Base-by-base conservation (phyloP, 2,329 filamentous ascomycete species). In the Clonostachys chloroleuca region DNA sequence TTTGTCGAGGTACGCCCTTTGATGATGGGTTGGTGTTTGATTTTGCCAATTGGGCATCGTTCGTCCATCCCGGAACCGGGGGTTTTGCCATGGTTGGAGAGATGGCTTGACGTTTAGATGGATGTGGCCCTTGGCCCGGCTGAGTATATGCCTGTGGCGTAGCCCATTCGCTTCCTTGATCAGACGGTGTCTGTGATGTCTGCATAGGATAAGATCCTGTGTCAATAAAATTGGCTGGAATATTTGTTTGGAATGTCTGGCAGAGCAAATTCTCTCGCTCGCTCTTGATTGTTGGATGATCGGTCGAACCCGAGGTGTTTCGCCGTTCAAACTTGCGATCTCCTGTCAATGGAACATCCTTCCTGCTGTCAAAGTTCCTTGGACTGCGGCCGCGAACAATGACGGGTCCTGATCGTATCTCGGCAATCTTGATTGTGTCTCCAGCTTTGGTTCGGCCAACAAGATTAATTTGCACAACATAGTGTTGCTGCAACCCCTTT, bases 401-500 rank as follows among this genome's bases (percentile, higher is more conserved):
- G 48, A 97, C 90, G n/a, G 92, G 88, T 0, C 90, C 90, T 2
- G 91, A 96, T 55, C 87, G 86, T 13, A 95, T 86, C 64, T 96
- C 91, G 52, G 89, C 89, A 52, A 97, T 83, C 52, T 79, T 81
- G 47, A 86, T 74, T 20, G 84, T 81, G 12, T 87, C 90, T 1
- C 87, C 74, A 1, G 69, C 68, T 45, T 78, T 73, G n/a, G 89
- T 72, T 46, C 87, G 92, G 17, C 87, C 91, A 36, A 94, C 72
- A 10, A 96, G 77, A 64, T 86, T 91, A 49, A 97, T 83, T 51
- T 89, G 85, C 43, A 97, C 88, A 2, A 95, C 80, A 62, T 96
- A 97, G 64, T 96, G 92, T 65, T 97, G 92, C 63, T 97, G 92
- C 42, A 96, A 72, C 53, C 95, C 92, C 68, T 96, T 96, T 55